Base-by-base conservation (phyloP, 306 rosid genomes). In the Acmispon strigosus region DNA sequence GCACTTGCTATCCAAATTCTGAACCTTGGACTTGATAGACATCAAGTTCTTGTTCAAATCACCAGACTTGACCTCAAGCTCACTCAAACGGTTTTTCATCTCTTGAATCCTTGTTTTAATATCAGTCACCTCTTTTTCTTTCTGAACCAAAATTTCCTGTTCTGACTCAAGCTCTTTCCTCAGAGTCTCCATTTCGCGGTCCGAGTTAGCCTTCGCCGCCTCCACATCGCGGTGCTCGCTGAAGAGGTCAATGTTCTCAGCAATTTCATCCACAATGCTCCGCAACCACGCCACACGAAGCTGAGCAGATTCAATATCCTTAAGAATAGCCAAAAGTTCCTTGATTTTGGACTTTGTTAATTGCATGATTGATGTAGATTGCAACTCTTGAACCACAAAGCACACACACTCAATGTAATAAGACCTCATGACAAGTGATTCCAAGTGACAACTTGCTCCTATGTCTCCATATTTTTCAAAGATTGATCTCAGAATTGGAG, bases 401-500 rank as follows among this genome's bases (percentile, higher is more conserved):
- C 99, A 95, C 34, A 95, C 96, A 6, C 97, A 91, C 54, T 91
- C 96, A 0, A 95, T 68, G 63, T 91, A 89, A 72, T 89, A 95
- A 7, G 99, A 95, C 19, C 96, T 83, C 86, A 95, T 87, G 45
- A 88, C 87, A 22, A 81, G 61, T 4, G 99, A 95, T 81, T 95
- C 99, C 78, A 95, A 78, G 36, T 87, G 90, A 62, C 99, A 95
- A 70, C 82, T 81, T 17, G 81, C 90, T 56, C 96, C 97, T 17
- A 95, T 86, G 47, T 95, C 99, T 0, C 96, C 96, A 16, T 87
- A 84, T 71, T 89, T 95, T 34, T 91, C 85, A 19, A 86, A 70
- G 81, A 95, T 84, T 1, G 86, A 77, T 19, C 18, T 75, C 72
- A 95, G 86, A 61, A 86, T 91, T 8, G 96, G 53, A 71, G 91